A percentile compares a stretch with the other conserved stretches of the same genome.
Evolutionary conservation across 2,329 filamentous ascomycete genomes (phyloP).

Genomic region (Alternaria sp.): DNA sequence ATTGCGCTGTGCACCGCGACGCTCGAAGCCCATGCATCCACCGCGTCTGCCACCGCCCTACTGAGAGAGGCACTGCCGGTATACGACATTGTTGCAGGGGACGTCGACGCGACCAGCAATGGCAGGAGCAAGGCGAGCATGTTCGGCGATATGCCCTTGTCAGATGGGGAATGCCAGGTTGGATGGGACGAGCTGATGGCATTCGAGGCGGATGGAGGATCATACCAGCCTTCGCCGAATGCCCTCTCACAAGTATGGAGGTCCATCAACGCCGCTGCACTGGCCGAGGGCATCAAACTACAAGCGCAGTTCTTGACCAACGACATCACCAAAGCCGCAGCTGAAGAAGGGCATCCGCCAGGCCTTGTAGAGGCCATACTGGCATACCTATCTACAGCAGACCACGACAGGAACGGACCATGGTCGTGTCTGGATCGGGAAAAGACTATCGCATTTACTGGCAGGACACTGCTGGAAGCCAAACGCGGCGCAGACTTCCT

Average conservation of each 20-base stretch:
- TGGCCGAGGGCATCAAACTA: constrained; percentile 51
- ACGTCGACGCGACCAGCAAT: constrained; percentile 37
- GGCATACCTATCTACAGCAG: constrained; percentile 37
- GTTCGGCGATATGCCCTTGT: constrained; percentile 60
- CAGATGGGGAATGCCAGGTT: constrained; percentile 56
- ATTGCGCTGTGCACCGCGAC: constrained; percentile 54
- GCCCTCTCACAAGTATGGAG: constrained; percentile 58
- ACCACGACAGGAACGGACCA: constrained; percentile 30
- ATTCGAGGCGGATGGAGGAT: constrained; percentile 54
- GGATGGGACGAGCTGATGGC: constrained; percentile 60
- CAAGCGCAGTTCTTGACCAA: constrained; percentile 45
- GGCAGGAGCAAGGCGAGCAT: constrained; percentile 47
- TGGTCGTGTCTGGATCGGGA: constrained; percentile 45
- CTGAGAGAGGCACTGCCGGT: constrained; percentile 49
- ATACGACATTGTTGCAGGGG: constrained; percentile 43
- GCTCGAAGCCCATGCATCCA: constrained; percentile 51
- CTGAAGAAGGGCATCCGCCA: constrained; percentile 49
- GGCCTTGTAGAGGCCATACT: constrained; percentile 48
- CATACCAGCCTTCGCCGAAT: constrained; percentile 57
- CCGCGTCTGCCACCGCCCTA: constrained; percentile 42
- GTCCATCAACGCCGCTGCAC: constrained; percentile 49
- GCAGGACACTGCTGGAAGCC: constrained; percentile 39
- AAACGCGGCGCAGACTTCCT: constrained; percentile 33
- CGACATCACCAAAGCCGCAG: constrained; percentile 40
- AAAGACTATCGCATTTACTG: constrained; percentile 42